Conservation (phyloP, 2,329 filamentous ascomycete species). For the Fusarium domesticum region DNA sequence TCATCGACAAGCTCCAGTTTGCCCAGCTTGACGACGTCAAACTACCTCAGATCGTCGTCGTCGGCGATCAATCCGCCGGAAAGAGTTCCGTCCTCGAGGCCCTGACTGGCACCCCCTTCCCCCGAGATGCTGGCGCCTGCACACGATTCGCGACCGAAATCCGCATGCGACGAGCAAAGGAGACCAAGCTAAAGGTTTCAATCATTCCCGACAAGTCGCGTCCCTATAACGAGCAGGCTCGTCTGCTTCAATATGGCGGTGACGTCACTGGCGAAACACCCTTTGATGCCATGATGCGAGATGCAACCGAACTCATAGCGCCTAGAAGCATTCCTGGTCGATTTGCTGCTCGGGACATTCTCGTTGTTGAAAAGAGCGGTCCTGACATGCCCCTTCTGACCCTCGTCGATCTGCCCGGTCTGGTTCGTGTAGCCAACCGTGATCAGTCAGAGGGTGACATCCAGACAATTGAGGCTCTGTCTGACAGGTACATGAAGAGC, state of each 20-base stretch:
- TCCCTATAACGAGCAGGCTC: conserved; percentile 45
- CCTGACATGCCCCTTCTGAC: conserved; percentile 59
- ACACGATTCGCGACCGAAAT: conserved; percentile 62
- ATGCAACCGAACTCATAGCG: conserved; percentile 50
- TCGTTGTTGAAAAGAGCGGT: conserved; percentile 58
- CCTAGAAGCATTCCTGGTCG: conserved; percentile 49
- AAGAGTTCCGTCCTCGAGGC: conserved; percentile 64
- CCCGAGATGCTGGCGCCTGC: conserved; percentile 57
- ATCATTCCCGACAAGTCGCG: conserved; percentile 54
- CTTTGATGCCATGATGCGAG: conserved; percentile 50
- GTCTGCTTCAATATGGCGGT: conserved; percentile 48
- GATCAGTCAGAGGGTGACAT: conserved; percentile 53
- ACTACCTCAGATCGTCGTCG: conserved; percentile 61
- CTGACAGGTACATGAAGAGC: conserved; percentile 55
- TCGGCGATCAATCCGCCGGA: conserved; percentile 62
- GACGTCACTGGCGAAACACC: conserved; percentile 43
- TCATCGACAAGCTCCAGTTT: conserved; percentile 55
- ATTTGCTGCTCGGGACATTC: conserved; percentile 51
- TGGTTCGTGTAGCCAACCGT: conserved; percentile 53
- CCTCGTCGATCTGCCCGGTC: conserved; percentile 59
- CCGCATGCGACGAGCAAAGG: conserved; percentile 47
- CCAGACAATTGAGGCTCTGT: conserved; percentile 49
- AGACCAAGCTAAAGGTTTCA: conserved; percentile 46
- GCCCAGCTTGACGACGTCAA: conserved; percentile 51
- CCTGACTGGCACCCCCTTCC: conserved; percentile 61